These are phyloP conservation scores for Magnolia kwangsiensis DNA, from an alignment of 164 flowering plant genomes.

Conservation along the genomic window DNA sequence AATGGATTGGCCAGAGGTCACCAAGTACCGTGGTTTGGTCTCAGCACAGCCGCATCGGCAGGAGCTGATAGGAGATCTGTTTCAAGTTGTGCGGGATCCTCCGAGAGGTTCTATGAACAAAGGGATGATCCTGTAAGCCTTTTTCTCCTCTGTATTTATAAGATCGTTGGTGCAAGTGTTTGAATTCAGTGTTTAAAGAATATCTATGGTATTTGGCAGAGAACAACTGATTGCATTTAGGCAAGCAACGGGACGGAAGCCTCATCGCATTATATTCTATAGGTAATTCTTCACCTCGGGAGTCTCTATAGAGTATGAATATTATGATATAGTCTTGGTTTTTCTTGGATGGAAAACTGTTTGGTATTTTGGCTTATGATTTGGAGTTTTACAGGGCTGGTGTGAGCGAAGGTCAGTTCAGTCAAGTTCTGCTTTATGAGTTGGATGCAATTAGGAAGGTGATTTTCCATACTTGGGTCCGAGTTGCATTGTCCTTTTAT, in stretches of 20 bases:
- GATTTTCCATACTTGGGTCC: not conserved
- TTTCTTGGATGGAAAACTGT: not conserved
- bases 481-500: not conserved
- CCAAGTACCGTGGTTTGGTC: slow-evolving; percentile 27
- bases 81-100: slow-evolving; percentile 36
- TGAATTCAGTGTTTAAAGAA: not conserved
- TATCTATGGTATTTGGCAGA: slow-evolving; percentile 30
- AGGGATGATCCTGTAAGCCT: slow-evolving; percentile 67
- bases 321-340: not conserved
- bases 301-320: not conserved
- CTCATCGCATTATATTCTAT: slow-evolving; percentile 74
- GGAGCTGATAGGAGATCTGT: slow-evolving; percentile 76
- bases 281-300: slow-evolving; percentile 32
- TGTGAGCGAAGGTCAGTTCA: slow-evolving; percentile 81
- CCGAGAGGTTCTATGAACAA: slow-evolving; percentile 31
- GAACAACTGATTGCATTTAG: slow-evolving; percentile 56
- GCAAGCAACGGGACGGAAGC: slow-evolving; percentile 45
- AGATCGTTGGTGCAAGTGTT: not conserved
- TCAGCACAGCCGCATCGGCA: slow-evolving; percentile 37
- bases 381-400: slow-evolving; percentile 62
- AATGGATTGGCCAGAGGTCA: slow-evolving; percentile 38
- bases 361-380: not conserved
- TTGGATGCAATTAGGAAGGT: slow-evolving; percentile 32
- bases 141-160: not conserved
- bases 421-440: slow-evolving; percentile 28